These are phyloP conservation scores for Malbranchea zuffiana DNA, from an alignment of 2,329 filamentous ascomycete genomes.

Conservation along the genomic window DNA sequence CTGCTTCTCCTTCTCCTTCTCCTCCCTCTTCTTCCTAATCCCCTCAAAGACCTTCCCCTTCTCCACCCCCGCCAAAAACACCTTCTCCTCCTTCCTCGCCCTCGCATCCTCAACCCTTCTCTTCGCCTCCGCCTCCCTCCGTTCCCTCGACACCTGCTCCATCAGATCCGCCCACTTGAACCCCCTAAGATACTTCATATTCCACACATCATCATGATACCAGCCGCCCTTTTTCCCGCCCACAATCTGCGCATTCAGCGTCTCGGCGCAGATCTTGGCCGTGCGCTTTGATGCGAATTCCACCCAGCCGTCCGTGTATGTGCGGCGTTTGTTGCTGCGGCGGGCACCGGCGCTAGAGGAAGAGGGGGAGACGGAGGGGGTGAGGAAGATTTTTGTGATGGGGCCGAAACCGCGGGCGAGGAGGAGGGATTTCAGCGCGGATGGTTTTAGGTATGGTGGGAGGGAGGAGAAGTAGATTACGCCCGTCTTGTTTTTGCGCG, in stretches of 20 bases:
- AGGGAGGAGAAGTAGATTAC: slow-evolving; percentile 38
- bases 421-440: slow-evolving; percentile 34
- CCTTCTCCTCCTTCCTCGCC: slow-evolving; percentile 35
- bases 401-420: slow-evolving; percentile 32
- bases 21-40: slow-evolving; percentile 35
- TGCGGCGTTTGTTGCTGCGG: slow-evolving; percentile 31
- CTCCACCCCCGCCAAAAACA: slow-evolving; percentile 34
- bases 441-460: slow-evolving; percentile 40
- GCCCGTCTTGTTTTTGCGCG: slow-evolving; percentile 28
- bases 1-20: slow-evolving; percentile 26
- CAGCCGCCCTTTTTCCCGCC: slow-evolving; percentile 36
- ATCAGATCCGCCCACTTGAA: slow-evolving; percentile 37
- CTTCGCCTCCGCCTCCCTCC: slow-evolving; percentile 31
- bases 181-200: slow-evolving; percentile 36
- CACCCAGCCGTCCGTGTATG: slow-evolving; percentile 38
- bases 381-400: slow-evolving; percentile 36
- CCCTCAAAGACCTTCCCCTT: slow-evolving; percentile 32
- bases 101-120: slow-evolving; percentile 33
- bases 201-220: slow-evolving; percentile 39
- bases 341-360: slow-evolving; percentile 16
- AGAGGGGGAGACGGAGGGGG: slow-evolving; percentile 24
- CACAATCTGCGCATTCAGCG: slow-evolving; percentile 35
- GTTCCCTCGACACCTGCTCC: slow-evolving; percentile 35
- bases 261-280: slow-evolving; percentile 37
- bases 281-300: slow-evolving; percentile 37